Percentiles rank a stretch among this genome's conserved stretches.
Evolutionary conservation across 805 yeast genomes (phyloP).

Genomic region (Nakazawaea ambrosiae): DNA sequence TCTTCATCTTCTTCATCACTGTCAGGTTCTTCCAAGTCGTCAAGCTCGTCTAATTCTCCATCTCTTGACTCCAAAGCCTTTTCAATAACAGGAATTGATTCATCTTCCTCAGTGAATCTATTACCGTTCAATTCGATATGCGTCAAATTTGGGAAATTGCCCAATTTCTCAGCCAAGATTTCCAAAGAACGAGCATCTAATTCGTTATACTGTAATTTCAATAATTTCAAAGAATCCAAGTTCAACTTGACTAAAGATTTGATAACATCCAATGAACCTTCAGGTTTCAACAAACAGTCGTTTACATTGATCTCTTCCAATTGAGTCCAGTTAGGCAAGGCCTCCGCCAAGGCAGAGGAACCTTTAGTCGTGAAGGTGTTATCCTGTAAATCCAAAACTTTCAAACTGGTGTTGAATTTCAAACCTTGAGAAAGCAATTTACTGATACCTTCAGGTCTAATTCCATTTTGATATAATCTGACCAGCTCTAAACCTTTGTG

Average conservation of each 20-base stretch:
- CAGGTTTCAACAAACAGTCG: conserved; percentile 78
- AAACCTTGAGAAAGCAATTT: conserved; percentile 71
- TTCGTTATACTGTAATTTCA: conserved; percentile 87
- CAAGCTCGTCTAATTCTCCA: conserved; percentile 88
- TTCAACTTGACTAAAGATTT: conserved; percentile 38
- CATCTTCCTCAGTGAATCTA: conserved; percentile 83
- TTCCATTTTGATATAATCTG: conserved; percentile 91
- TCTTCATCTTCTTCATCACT: conserved; percentile 65
- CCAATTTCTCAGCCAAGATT: conserved; percentile 47
- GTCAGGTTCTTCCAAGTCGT: conserved; percentile 83
- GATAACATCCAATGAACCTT: conserved; percentile 59
- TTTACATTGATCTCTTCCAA: conserved; percentile 78
- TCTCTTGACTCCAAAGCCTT: conserved; percentile 67
- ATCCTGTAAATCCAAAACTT: conserved; percentile 83
- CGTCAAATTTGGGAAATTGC: conserved; percentile 54
- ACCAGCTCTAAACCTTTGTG: conserved; percentile 69
- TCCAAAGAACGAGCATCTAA: conserved; percentile 61
- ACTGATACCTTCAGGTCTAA: conserved; percentile 87
- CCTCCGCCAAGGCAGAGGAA: conserved; percentile 55
- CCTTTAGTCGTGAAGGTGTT: conserved; percentile 81
- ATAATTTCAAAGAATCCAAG: conserved; percentile 55
- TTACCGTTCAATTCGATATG: conserved; percentile 87
- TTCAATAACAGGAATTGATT: conserved; percentile 51
- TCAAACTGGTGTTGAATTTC: conserved; percentile 48
- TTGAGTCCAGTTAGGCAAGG: conserved; percentile 54